Evolutionary conservation across 108 stramenopile genomes (phyloP).

Genomic region (Bacterosira constricta): DNA sequence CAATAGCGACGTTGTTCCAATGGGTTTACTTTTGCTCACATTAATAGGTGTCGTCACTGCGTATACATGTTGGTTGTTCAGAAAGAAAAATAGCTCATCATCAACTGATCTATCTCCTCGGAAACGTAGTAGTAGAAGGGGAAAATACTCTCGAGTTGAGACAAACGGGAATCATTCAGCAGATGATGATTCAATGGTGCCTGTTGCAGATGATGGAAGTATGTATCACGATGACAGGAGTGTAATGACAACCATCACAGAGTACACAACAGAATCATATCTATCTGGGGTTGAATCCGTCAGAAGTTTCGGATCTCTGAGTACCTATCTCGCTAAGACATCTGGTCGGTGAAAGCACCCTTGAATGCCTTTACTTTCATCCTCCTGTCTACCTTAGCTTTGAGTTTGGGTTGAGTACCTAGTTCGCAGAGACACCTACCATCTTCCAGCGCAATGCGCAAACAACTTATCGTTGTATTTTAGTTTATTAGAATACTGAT

Average conservation of each 20-base stretch:
- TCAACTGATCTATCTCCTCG: not conserved
- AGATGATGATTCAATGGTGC: not conserved
- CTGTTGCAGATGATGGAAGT: not conserved
- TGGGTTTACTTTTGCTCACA: constrained; percentile 3
- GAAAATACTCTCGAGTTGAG: not conserved
- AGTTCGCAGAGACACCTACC: too few species aligned
- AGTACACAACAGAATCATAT: not conserved
- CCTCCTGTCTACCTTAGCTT: too few species aligned
- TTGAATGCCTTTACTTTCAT: not conserved
- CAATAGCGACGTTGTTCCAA: not conserved
- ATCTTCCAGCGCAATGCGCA: too few species aligned
- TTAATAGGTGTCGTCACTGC: constrained; percentile 10
- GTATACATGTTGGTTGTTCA: not conserved
- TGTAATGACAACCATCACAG: not conserved
- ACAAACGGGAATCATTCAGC: not conserved
- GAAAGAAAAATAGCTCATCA: not conserved
- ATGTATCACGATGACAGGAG: not conserved
- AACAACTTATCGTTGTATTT: too few species aligned
- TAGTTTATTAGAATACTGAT: too few species aligned
- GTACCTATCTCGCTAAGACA: not conserved
- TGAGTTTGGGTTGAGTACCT: too few species aligned
- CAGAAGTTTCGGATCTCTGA: constrained; percentile 8
- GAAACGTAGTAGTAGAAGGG: not conserved
- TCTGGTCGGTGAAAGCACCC: too few species aligned
- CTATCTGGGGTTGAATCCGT: not conserved